A percentile compares a stretch with the other conserved stretches of the same genome.
Evolutionary conservation across 2,329 filamentous ascomycete species (phyloP).

Genomic region (Bertia moriformis): DNA sequence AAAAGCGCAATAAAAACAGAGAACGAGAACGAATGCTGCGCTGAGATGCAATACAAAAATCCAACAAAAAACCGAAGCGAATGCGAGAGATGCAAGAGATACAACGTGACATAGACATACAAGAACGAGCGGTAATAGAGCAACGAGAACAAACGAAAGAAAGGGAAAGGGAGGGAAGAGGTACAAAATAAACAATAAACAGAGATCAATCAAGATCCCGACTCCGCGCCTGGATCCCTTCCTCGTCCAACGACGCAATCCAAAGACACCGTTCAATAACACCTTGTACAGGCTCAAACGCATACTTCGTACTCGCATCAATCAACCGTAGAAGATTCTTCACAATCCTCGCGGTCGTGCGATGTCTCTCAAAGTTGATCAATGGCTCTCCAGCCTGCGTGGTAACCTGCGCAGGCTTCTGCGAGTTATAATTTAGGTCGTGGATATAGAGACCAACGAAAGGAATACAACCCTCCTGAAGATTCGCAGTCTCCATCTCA

Average conservation of each 20-base stretch:
- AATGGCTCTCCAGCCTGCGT: slow-evolving; percentile 32
- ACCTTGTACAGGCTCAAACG: slow-evolving; percentile 38
- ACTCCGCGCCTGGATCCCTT: slow-evolving; percentile 33
- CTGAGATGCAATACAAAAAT: no score
- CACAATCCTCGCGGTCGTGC: slow-evolving; percentile 48
- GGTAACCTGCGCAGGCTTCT: slow-evolving; percentile 44
- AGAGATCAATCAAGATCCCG: slow-evolving; percentile 20
- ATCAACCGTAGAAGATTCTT: slow-evolving; percentile 48
- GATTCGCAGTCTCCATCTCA: slow-evolving; percentile 46
- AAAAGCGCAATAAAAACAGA: no score
- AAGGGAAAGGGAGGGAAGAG: no score
- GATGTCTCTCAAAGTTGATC: slow-evolving; percentile 53
- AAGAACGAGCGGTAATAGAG: no score
- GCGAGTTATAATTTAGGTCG: slow-evolving; percentile 52
- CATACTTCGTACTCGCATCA: slow-evolving; percentile 48
- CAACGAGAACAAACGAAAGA: no score
- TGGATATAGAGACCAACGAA: slow-evolving; percentile 55
- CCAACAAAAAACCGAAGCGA: no score
- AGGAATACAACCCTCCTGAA: slow-evolving; percentile 48
- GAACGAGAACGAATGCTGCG: no score
- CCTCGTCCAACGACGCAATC: slow-evolving; percentile 44
- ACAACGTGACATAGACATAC: no score
- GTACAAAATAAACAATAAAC: no score
- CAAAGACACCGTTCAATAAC: slow-evolving; percentile 48
- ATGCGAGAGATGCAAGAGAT: no score